Evolutionary conservation across 1,284 basidiomycete genomes (phyloP).

Genomic region (Irpex rosettiformis): DNA sequence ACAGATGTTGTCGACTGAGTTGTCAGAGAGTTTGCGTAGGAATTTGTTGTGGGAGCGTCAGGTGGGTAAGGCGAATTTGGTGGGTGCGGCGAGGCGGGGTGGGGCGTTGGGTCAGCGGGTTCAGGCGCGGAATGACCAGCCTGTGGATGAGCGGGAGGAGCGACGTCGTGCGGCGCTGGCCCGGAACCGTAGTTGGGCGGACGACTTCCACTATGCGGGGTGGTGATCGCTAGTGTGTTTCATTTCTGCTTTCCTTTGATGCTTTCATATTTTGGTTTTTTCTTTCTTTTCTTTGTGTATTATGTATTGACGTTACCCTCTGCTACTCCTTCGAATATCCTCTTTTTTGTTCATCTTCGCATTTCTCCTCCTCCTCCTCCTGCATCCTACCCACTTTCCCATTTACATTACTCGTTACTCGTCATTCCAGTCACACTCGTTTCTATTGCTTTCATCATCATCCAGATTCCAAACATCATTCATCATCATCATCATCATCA

Average conservation of each 20-base stretch:
- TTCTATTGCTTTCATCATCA: not conserved
- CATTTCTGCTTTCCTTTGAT: not conserved
- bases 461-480: not conserved
- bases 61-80: conserved; percentile 51
- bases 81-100: conserved; percentile 32
- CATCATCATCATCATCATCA: too few relatives aligned
- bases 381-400: too few relatives aligned
- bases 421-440: not conserved
- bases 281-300: not conserved
- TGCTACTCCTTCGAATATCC: not conserved
- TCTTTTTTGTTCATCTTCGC: not conserved
- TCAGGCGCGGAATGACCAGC: conserved; percentile 27
- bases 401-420: too few relatives aligned
- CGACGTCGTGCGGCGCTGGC: conserved; percentile 42
- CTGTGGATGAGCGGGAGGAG: conserved; percentile 34
- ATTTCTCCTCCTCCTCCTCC: too few relatives aligned
- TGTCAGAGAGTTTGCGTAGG: conserved; percentile 80
- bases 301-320: not conserved
- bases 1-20: conserved; percentile 80
- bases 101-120: conserved; percentile 28
- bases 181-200: conserved; percentile 66
- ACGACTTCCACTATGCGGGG: conserved; percentile 63
- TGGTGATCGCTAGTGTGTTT: conserved; percentile 39
- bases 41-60: conserved; percentile 87
- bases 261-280: not conserved